phyloP scores from a whole-genome alignment of 306 rosid species.

The Macrotyloma uniflorum region DNA sequence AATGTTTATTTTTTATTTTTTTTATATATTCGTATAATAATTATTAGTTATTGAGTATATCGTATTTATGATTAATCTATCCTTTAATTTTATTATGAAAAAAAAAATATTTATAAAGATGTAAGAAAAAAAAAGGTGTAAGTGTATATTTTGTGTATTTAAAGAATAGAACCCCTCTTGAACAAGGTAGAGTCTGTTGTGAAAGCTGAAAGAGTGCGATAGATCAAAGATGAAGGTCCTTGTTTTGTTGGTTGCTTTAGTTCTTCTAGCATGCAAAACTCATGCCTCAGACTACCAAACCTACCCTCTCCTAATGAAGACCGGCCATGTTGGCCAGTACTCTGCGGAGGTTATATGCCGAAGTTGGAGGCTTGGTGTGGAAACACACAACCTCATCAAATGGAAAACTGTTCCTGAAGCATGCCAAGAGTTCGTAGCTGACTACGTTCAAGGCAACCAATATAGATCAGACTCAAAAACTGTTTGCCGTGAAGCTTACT shows the following conservation, averaged over 20 bases:
- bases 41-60: too few species aligned
- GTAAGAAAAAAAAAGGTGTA: too few species aligned
- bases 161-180: too few species aligned
- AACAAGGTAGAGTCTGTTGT: too few species aligned
- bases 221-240: background rate
- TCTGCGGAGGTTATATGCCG: slow-evolving; percentile 32
- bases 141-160: too few species aligned
- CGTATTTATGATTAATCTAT: too few species aligned
- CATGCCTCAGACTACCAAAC: slow-evolving; percentile 30
- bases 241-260: background rate
- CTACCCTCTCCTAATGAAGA: slow-evolving; percentile 48
- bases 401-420: slow-evolving; percentile 47
- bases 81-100: too few species aligned
- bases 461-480: slow-evolving; percentile 54
- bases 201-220: too few species aligned
- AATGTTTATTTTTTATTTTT: too few species aligned
- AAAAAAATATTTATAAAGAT: too few species aligned
- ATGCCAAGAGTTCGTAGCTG: slow-evolving; percentile 31
- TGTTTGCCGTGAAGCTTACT: slow-evolving; percentile 33
- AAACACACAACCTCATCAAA: slow-evolving; percentile 50
- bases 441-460: slow-evolving; percentile 27
- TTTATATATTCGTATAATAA: too few species aligned
- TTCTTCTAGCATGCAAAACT: background rate
- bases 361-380: slow-evolving; percentile 71
- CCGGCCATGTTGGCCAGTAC: slow-evolving; percentile 16